Evolutionary conservation across 2,329 filamentous ascomycete genomes (phyloP), one percentile per base, ranked within the genome.

Genomic region (Trichoderma koningii): DNA sequence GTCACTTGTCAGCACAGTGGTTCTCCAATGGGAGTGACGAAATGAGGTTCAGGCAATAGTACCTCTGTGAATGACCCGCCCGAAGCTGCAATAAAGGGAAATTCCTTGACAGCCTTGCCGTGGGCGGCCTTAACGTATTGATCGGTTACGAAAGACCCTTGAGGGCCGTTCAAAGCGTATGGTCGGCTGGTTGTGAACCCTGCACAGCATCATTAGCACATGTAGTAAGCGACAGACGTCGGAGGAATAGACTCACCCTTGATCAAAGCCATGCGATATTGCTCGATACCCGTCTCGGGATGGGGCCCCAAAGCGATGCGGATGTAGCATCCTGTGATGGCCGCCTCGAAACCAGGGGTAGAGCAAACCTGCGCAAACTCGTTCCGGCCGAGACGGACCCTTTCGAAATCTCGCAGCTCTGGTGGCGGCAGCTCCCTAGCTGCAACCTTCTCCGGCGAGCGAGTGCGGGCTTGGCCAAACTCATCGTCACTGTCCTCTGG

Each of bases 281-380:
- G 85, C 67, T 90, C 89, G 66, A 88, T 81, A 3, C 89, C 89
- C 4, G 86, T 91, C 23, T 88, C 83, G 12, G 85, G 85, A 73
- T 96, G 90, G 14, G 89, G 84, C 0, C 93, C 94, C 64, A 97
- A 86, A 68, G 89, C 91, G 69, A 98, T 87, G 59, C 95, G 91
- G 44, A 89, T 89, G 75, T 90, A 99, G 76, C 93, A 96, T 59
- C 92, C 92, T 17, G 83, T 87, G 71, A 97, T 90, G 34, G 90
- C 85, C 9, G 90, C 81, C 64, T 96, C 91, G 70, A 99, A 97
- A 4, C 89, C 89, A 12, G 95, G 95, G 70, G 93, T 94, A 80
- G 96, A 97, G 82, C 93, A 97, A 63, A 97, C 90, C 72, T 94
- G 88, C 7, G 90, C 89, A 75, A 99, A 97, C 73, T 93, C 91